Conservation (phyloP, 495 filamentous ascomycete genomes). For the Penicillium maclennaniae region DNA sequence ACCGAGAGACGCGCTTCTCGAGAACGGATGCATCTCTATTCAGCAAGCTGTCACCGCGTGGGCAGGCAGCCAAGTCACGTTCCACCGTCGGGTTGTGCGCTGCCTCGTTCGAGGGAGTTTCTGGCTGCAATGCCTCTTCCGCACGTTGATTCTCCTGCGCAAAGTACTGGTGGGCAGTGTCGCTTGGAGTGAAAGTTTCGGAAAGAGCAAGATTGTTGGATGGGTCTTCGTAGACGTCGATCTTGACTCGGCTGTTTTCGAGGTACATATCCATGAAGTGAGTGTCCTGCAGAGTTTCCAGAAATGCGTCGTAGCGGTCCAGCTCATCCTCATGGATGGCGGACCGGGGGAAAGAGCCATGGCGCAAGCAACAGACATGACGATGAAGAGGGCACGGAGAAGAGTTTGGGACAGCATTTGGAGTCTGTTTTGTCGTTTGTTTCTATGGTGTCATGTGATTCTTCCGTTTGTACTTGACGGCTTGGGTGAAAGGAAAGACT, state of each 20-base stretch:
- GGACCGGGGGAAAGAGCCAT: conserved; percentile 2
- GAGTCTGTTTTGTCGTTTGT: too few species aligned
- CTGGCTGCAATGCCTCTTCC: not conserved
- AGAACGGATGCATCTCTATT: not conserved
- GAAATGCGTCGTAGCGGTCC: conserved; percentile 12
- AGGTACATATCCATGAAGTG: conserved; percentile 13
- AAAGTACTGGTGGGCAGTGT: conserved; percentile 6
- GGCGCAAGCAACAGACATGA: too few species aligned
- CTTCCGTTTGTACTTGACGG: too few species aligned
- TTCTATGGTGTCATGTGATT: too few species aligned
- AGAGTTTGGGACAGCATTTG: too few species aligned
- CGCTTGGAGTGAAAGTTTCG: conserved; percentile 4
- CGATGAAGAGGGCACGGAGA: too few species aligned
- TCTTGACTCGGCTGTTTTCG: conserved; percentile 9
- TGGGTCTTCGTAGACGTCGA: conserved; percentile 10
- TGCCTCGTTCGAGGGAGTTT: not conserved
- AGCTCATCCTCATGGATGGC: conserved; percentile 12
- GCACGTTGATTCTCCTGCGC: not conserved
- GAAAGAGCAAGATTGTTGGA: conserved; percentile 4
- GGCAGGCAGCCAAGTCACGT: not conserved
- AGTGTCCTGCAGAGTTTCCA: not conserved
- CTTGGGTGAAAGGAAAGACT: too few species aligned
- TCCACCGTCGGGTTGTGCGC: not conserved
- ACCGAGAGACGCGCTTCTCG: conserved; percentile 7
- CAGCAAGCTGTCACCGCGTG: not conserved